Evolutionary conservation across 1,284 basidiomycete species (phyloP).

Genomic region (Melampsora americana): DNA sequence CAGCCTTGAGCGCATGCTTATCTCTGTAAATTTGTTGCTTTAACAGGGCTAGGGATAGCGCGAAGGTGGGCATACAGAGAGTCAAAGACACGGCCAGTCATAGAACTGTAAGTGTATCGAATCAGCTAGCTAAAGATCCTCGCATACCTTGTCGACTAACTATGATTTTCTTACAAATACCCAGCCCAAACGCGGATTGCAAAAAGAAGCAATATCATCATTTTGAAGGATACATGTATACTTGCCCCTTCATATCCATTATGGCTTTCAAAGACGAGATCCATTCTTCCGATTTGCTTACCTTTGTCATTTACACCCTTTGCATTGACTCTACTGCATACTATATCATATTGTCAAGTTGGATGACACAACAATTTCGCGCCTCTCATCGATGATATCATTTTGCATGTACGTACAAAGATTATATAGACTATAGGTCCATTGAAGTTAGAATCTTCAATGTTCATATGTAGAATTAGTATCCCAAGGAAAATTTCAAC

Average conservation of each 20-base stretch:
- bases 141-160: background rate
- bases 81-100: background rate
- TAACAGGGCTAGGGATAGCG: background rate
- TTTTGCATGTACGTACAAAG: no score
- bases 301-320: background rate
- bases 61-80: background rate
- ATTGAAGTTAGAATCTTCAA: no score
- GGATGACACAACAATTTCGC: background rate
- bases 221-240: background rate
- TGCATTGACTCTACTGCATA: background rate
- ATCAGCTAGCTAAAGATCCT: background rate
- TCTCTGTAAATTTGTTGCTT: background rate
- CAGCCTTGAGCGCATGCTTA: background rate
- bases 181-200: background rate
- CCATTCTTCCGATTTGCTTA: background rate
- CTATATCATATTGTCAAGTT: background rate
- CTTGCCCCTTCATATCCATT: background rate
- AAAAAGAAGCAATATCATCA: slow-evolving; percentile 6
- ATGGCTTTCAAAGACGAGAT: background rate
- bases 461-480: no score
- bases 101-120: background rate
- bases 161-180: background rate
- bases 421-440: no score
- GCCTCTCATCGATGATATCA: background rate
- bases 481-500: no score